Evolutionary conservation across 768 basidiomycete genomes (phyloP).

Genomic region (Russula dissimulans): DNA sequence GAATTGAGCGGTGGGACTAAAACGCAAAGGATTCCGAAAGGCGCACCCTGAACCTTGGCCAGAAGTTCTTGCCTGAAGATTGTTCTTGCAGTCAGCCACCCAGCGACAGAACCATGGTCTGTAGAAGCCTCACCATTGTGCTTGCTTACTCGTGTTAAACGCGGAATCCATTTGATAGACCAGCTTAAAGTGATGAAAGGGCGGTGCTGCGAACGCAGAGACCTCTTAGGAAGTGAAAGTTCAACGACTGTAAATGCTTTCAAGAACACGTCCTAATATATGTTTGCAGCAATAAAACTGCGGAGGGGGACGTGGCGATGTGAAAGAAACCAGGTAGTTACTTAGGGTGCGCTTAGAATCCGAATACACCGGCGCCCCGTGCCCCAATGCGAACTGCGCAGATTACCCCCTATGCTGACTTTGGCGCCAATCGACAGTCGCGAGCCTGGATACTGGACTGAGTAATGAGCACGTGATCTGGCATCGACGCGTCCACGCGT

Average conservation of each 20-base stretch:
- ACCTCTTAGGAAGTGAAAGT: slow-evolving; percentile 2
- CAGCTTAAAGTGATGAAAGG: background rate
- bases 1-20: background rate
- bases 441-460: no score
- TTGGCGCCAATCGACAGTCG: background rate
- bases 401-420: background rate
- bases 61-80: slow-evolving; percentile 14
- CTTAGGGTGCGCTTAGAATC: slow-evolving; percentile 3
- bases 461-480: slow-evolving; percentile 19
- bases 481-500: background rate
- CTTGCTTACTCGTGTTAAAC: slow-evolving; percentile 2
- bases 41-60: slow-evolving; percentile 11
- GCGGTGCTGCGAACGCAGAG: background rate
- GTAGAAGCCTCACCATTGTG: slow-evolving; percentile 12
- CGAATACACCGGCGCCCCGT: slow-evolving; percentile 17
- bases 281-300: background rate
- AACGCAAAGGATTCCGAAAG: background rate
- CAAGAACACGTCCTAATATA: slow-evolving; percentile 3
- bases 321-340: background rate
- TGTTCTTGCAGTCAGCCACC: background rate
- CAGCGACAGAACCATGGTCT: background rate
- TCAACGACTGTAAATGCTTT: background rate
- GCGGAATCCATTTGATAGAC: background rate
- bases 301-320: slow-evolving; percentile 2
- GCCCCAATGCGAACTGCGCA: background rate